A percentile compares a stretch with the other conserved stretches of the same genome.
Evolutionary conservation across 257 asterid species (phyloP).

Genomic region (Primulina eburnea): DNA sequence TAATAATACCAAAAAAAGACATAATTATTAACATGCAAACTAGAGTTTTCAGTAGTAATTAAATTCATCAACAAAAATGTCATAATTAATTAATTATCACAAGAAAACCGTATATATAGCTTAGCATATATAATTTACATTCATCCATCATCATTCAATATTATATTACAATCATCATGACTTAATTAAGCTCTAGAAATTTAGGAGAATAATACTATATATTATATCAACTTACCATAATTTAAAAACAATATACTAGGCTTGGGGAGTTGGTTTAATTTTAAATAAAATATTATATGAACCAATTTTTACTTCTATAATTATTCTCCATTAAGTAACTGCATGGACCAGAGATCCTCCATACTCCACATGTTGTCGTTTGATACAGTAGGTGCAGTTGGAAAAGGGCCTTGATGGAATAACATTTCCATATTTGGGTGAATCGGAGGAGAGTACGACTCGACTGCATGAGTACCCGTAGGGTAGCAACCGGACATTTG

Average conservation of each 20-base stretch:
- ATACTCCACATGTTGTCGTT: slow-evolving; percentile 72
- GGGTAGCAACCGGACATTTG: slow-evolving; percentile 51
- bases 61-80: not conserved
- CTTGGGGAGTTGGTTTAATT: not conserved
- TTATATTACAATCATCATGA: slow-evolving; percentile 20
- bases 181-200: slow-evolving; percentile 21
- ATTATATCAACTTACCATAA: not conserved
- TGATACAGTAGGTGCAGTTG: slow-evolving; percentile 35
- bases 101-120: not conserved
- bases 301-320: not conserved
- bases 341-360: slow-evolving; percentile 93
- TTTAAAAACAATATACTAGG: slow-evolving; percentile 11
- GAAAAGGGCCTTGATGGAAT: slow-evolving; percentile 42
- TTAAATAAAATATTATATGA: slow-evolving; percentile 6
- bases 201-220: slow-evolving; percentile 5
- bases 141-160: not conserved
- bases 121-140: not conserved
- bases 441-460: slow-evolving; percentile 65
- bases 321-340: slow-evolving; percentile 63
- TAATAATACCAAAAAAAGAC: no score
- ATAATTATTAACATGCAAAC: no score
- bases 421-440: slow-evolving; percentile 34
- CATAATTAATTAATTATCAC: not conserved
- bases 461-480: slow-evolving; percentile 44
- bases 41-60: no score